Conservation (phyloP, 306 rosid species). For the Boehmeria nivea region DNA sequence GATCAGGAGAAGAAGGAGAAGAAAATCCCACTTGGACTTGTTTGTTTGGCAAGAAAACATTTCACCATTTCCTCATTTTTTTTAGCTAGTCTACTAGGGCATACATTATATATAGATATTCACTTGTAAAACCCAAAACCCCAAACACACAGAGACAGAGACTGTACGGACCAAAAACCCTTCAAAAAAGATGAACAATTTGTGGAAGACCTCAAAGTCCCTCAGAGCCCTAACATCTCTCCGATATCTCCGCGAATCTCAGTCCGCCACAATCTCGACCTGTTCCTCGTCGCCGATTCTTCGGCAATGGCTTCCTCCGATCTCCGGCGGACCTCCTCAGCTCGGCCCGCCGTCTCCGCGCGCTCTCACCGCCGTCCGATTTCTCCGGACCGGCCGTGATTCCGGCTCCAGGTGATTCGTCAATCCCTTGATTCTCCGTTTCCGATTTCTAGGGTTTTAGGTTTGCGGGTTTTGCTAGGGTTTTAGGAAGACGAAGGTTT, state of each 20-base stretch:
- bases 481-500: no score
- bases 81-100: no score
- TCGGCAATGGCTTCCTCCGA: slow-evolving; percentile 15
- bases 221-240: slow-evolving; percentile 36
- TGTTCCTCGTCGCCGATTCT: slow-evolving; percentile 33
- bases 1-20: no score
- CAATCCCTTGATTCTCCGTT: background rate
- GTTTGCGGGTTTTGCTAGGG: background rate
- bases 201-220: slow-evolving; percentile 32
- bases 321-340: slow-evolving; percentile 12
- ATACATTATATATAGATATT: background rate
- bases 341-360: slow-evolving; percentile 12
- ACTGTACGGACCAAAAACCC: background rate
- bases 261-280: slow-evolving; percentile 25
- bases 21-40: no score
- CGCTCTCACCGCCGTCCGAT: slow-evolving; percentile 41
- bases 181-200: slow-evolving; percentile 30
- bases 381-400: slow-evolving; percentile 54
- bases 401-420: slow-evolving; percentile 39
- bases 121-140: slow-evolving; percentile 3
- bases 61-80: no score
- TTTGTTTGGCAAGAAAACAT: background rate
- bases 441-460: slow-evolving; percentile 1
- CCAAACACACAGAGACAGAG: background rate
- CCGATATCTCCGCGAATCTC: slow-evolving; percentile 20